These are phyloP conservation scores for Salix brachista DNA, from an alignment of 345 rosid genomes.

Conservation along the genomic window DNA sequence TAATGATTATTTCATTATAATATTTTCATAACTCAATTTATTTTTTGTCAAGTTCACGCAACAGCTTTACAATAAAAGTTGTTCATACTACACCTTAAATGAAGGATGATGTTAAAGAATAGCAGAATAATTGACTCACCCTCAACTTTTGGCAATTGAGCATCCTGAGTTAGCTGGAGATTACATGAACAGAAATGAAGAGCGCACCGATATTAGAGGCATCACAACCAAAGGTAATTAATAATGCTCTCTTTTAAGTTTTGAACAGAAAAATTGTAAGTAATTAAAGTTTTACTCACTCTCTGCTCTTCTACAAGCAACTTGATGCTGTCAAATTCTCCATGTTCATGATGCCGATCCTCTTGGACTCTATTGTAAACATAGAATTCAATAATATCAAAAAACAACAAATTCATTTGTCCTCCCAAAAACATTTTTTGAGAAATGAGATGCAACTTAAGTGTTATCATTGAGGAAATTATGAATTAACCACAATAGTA, in stretches of 20 bases:
- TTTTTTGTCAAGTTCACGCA: not conserved
- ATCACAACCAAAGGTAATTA: not conserved
- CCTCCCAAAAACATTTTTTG: not conserved
- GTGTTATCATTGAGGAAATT: not conserved
- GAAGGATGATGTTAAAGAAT: not conserved
- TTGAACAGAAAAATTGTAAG: not conserved
- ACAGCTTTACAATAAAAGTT: not conserved
- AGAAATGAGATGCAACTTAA: not conserved
- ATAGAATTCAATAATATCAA: not conserved
- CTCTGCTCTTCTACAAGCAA: conserved; percentile 25
- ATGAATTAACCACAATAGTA: not conserved
- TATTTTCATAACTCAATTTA: not conserved
- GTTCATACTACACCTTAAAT: not conserved
- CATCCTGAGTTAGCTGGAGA: conserved; percentile 38
- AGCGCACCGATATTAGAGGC: conserved; percentile 9
- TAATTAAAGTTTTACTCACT: conserved; percentile 31
- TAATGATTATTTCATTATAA: not conserved
- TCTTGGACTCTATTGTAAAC: conserved; percentile 38
- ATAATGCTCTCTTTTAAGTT: not conserved
- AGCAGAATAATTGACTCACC: conserved; percentile 32
- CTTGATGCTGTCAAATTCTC: conserved; percentile 27
- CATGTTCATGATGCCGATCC: conserved; percentile 28
- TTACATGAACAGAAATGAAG: conserved; percentile 1
- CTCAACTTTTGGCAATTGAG: conserved; percentile 23
- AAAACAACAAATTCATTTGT: not conserved